Conservation (phyloP, 306 rosid species). For the Ormosia emarginata region DNA sequence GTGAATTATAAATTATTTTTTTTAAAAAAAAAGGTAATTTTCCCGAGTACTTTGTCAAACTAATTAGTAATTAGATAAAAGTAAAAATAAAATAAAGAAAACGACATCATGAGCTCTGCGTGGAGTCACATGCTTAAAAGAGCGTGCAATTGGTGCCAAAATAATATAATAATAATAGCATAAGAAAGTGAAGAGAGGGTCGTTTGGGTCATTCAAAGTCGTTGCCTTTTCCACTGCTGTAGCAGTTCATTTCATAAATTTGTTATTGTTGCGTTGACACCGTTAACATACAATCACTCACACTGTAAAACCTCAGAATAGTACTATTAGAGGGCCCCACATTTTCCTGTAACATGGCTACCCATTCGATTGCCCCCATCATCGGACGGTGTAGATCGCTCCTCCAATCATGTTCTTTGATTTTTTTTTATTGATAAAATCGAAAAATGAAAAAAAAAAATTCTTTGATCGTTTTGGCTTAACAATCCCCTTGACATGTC, state of each 20-base stretch:
- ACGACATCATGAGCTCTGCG: background rate
- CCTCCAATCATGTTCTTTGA: background rate
- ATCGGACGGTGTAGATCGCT: background rate
- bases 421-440: background rate
- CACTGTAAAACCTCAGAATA: background rate
- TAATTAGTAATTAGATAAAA: background rate
- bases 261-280: conserved; percentile 15
- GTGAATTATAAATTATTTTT: background rate
- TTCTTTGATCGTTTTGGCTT: conserved; percentile 9
- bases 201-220: conserved; percentile 38
- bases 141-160: background rate
- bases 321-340: conserved; percentile 11
- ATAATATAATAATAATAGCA: background rate
- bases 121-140: background rate
- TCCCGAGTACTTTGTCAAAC: background rate
- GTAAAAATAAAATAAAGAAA: background rate
- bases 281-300: background rate
- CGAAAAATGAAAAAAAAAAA: background rate
- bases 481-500: conserved; percentile 22
- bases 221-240: conserved; percentile 27
- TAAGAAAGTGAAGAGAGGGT: conserved; percentile 4
- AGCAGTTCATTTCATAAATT: conserved; percentile 22
- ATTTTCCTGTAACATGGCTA: background rate
- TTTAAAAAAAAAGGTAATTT: background rate
- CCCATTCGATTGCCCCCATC: background rate